Conservation (phyloP, 106 monocot species). For the Platanthera zijinensis region DNA sequence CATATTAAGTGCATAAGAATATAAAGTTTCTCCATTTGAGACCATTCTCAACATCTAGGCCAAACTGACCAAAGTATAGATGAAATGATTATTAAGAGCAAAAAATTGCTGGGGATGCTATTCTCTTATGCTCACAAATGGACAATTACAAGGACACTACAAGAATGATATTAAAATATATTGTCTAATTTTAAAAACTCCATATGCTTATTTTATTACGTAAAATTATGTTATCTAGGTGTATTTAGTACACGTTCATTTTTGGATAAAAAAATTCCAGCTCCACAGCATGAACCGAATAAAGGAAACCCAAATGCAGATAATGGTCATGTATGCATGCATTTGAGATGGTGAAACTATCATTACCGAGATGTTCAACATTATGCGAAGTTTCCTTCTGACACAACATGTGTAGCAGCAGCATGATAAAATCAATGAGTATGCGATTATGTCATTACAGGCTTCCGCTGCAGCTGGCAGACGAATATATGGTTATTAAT, state of each 20-base stretch:
- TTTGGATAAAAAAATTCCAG: background rate
- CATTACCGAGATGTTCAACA: slow-evolving; percentile 46
- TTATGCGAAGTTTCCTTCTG: slow-evolving; percentile 63
- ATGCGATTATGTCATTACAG: slow-evolving; percentile 90
- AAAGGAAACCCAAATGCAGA: background rate
- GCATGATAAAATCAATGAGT: slow-evolving; percentile 77
- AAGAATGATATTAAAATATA: background rate
- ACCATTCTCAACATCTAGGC: background rate
- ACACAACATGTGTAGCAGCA: slow-evolving; percentile 94
- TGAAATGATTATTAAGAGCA: background rate
- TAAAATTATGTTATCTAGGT: background rate
- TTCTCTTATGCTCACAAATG: background rate
- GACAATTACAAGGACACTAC: too few species aligned
- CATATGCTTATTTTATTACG: background rate
- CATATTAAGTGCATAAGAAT: too few species aligned
- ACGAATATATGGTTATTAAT: background rate
- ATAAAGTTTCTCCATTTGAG: too few species aligned
- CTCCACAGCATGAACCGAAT: background rate
- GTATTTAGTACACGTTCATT: background rate
- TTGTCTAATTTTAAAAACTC: background rate
- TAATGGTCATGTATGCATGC: background rate
- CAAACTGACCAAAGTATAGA: background rate
- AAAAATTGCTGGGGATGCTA: background rate
- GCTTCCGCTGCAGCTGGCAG: slow-evolving; percentile 68
- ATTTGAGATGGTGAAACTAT: slow-evolving; percentile 1